These are phyloP conservation scores for Croton laevigatus DNA, from an alignment of 441 rosid genomes.

Conservation along the genomic window DNA sequence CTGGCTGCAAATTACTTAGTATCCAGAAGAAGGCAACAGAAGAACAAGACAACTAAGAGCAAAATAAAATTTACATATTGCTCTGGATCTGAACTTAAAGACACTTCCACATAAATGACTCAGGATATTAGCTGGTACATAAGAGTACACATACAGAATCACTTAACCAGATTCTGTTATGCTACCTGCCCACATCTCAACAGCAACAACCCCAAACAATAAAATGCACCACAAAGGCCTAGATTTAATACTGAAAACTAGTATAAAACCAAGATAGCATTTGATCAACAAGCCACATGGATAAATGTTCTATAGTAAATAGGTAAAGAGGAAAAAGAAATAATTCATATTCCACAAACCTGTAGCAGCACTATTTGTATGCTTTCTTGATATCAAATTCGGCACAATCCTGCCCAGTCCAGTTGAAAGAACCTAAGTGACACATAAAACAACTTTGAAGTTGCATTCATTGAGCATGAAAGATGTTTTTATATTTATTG, in stretches of 20 bases:
- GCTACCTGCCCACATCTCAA: background rate
- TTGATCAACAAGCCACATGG: background rate
- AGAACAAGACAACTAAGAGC: background rate
- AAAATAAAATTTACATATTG: background rate
- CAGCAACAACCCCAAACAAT: background rate
- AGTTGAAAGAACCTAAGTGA: constrained; percentile 84
- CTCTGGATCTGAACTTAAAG: constrained; percentile 4
- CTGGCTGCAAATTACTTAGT: background rate
- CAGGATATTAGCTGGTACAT: background rate
- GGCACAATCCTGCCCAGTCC: constrained; percentile 99
- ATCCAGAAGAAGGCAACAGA: background rate
- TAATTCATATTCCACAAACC: constrained; percentile 35
- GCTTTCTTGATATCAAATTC: constrained; percentile 96
- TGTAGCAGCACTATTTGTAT: constrained; percentile 98
- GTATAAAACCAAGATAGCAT: background rate
- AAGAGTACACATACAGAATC: background rate
- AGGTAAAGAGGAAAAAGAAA: background rate
- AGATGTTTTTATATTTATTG: constrained; percentile 12
- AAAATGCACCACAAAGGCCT: constrained; percentile 1
- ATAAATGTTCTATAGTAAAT: background rate
- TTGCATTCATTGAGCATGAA: constrained; percentile 14
- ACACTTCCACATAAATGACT: background rate
- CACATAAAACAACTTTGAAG: constrained; percentile 26
- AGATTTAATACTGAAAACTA: background rate
- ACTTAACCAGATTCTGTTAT: background rate